Conservation (phyloP, 2,329 filamentous ascomycete species). For the Paracamarosporium sp. region DNA sequence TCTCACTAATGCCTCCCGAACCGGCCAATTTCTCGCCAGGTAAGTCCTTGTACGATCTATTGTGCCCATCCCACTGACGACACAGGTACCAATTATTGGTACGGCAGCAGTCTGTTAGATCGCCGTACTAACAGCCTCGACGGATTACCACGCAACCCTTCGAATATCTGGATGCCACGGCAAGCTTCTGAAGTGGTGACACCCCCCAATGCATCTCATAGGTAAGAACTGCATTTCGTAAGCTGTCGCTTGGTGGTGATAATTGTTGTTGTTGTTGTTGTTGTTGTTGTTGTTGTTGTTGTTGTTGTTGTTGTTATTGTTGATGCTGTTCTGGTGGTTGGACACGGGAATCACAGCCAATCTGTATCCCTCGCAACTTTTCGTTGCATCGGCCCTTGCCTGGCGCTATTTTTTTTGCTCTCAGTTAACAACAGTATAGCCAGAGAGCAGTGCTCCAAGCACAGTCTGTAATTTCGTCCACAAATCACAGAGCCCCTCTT, state of each 20-base stretch:
- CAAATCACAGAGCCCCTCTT: slow-evolving; percentile 43
- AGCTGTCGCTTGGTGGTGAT: not conserved
- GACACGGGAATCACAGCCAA: not conserved
- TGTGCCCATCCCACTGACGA: slow-evolving; percentile 17
- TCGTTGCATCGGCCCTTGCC: no score
- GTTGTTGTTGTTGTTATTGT: no score
- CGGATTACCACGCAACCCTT: slow-evolving; percentile 27
- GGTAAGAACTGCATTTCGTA: slow-evolving; percentile 28
- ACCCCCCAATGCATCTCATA: slow-evolving; percentile 33
- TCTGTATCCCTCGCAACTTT: not conserved
- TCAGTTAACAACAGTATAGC: slow-evolving; percentile 35
- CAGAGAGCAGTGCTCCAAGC: slow-evolving; percentile 39
- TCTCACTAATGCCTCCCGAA: slow-evolving; percentile 46
- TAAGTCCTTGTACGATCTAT: slow-evolving; percentile 18
- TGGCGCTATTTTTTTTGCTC: no score
- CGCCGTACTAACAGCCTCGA: slow-evolving; percentile 21
- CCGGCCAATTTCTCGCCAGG: slow-evolving; percentile 41
- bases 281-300: no score
- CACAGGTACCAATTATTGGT: slow-evolving; percentile 41
- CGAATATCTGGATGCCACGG: slow-evolving; percentile 37
- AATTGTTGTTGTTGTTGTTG: no score
- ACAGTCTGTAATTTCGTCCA: slow-evolving; percentile 29
- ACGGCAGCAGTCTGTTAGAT: slow-evolving; percentile 40
- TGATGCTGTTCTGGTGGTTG: not conserved
- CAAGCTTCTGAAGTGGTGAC: slow-evolving; percentile 43